Base-by-base conservation (phyloP, 1,284 basidiomycete genomes). In the Sanguinoderma infundibulare region DNA sequence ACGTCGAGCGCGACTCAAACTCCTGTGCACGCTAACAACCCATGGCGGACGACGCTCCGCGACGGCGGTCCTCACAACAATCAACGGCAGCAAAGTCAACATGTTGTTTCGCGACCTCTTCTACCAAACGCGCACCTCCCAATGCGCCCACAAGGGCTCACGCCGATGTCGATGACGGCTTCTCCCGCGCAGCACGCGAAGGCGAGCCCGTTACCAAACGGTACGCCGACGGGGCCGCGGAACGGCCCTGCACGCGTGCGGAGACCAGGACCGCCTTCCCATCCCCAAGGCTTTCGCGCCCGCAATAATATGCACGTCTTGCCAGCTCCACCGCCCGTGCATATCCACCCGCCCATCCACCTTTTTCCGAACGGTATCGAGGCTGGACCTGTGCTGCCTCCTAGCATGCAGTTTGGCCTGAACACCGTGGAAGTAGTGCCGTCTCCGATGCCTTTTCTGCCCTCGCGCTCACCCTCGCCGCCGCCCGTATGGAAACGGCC, bases 391-490 rank as follows among this genome's bases (percentile, higher is more conserved):
- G 65, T 66, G 12, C 60, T 60, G 54, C 40, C 61, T 58, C 38
- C 65, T 52, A 44, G 64, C 61, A 30, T 67, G 62, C 53, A 57
- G 40, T 54, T 69, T 55, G 28, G 64, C 36, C 34, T 57, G 36
- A 57, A 57, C 26, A 64, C 60, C 1, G 60, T 61, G 39, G 68
- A 69, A 38, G 53, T n/a, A n/a, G n/a, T 59, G 17, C 42, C 65
- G n/a, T 22, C 47, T 6, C 49, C 51, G 3, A 36, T 69, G 32
- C 65, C 71, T 2, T 63, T 67, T 6, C 63, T 66, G n/a, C 71
- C 68, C 5, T 81, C 82, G 5, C 75, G 81, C 22, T 84, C 83
- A 0, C 82, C 81, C 22, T 84, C 83, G 0, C 82, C 81, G 4
- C 83, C 82, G 6, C 83, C 81, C 1, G 75, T 78, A 14, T 73